phyloP scores from a whole-genome alignment of 2,329 filamentous ascomycete genomes.

The Thelonectria olida region DNA sequence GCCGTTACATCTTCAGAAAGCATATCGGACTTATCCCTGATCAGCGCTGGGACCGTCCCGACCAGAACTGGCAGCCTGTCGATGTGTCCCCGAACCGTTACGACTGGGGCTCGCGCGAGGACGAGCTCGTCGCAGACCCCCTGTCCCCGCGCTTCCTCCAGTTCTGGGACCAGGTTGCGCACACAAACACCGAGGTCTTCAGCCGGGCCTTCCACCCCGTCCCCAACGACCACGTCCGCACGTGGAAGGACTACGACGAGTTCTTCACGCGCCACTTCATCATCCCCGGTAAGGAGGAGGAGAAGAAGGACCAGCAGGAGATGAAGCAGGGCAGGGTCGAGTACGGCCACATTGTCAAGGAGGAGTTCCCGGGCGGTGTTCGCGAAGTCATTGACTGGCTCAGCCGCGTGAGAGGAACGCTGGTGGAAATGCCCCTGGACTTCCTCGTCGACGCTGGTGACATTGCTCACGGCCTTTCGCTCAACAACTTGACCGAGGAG shows the following conservation, averaged over 20 bases:
- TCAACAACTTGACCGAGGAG: constrained; percentile 77
- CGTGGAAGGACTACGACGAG: constrained; percentile 77
- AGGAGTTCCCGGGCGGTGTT: constrained; percentile 78
- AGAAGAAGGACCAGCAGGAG: constrained; percentile 56
- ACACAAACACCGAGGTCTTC: constrained; percentile 83
- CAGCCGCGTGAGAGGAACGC: constrained; percentile 70
- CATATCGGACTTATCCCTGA: constrained; percentile 85
- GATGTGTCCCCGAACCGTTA: constrained; percentile 76
- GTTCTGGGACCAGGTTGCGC: constrained; percentile 78
- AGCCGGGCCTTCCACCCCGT: constrained; percentile 83
- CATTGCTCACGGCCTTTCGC: constrained; percentile 79
- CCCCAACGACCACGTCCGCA: constrained; percentile 73
- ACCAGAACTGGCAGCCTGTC: constrained; percentile 81
- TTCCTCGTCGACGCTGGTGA: constrained; percentile 86
- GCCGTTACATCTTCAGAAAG: constrained; percentile 88
- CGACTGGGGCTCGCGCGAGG: constrained; percentile 74
- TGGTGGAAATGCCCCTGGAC: constrained; percentile 90
- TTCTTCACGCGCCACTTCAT: constrained; percentile 77
- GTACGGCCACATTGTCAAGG: constrained; percentile 87
- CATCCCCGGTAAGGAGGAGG: constrained; percentile 61
- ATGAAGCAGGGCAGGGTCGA: constrained; percentile 69
- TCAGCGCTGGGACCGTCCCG: constrained; percentile 72
- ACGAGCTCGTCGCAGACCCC: constrained; percentile 78
- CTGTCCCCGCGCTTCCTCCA: constrained; percentile 73
- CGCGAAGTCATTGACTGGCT: constrained; percentile 78